Conservation (phyloP, 805 yeast species). For the Hanseniaspora lindneri region DNA sequence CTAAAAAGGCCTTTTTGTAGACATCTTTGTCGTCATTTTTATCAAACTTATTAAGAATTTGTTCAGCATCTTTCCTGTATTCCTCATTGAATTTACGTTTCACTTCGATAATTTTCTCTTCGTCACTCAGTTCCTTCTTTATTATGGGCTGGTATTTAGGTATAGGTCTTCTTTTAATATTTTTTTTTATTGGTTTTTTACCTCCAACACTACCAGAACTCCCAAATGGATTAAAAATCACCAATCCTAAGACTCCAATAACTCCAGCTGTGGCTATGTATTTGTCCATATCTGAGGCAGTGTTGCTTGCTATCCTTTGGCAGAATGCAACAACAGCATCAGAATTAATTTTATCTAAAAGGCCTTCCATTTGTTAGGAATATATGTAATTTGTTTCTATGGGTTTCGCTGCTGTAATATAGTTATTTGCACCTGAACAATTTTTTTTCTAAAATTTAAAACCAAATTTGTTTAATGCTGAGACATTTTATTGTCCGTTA, state of each 20-base stretch:
- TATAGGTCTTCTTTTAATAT: slow-evolving; percentile 12
- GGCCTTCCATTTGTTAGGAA: no score
- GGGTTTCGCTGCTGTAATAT: no score
- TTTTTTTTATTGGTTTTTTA: slow-evolving; percentile 2
- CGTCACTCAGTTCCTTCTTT: slow-evolving; percentile 19
- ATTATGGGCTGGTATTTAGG: slow-evolving; percentile 16
- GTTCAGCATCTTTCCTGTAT: slow-evolving; percentile 19
- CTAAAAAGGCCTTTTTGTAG: slow-evolving; percentile 46
- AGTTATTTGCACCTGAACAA: no score
- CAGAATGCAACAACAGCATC: slow-evolving; percentile 6
- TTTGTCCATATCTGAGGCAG: slow-evolving; percentile 12
- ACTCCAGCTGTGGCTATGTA: slow-evolving; percentile 5
- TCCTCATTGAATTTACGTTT: slow-evolving; percentile 23
- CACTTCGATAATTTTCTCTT: slow-evolving; percentile 24
- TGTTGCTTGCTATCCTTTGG: slow-evolving; percentile 2
- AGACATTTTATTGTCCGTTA: no score
- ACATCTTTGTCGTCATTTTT: slow-evolving; percentile 22
- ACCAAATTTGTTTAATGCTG: no score
- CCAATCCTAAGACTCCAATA: slow-evolving; percentile 3
- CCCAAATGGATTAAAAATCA: not conserved
- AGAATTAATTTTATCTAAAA: not conserved
- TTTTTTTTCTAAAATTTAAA: no score
- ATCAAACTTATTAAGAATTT: slow-evolving; percentile 20
- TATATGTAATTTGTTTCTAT: no score
- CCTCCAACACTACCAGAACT: not conserved